Evolutionary conservation across 1,139 yeast genomes (phyloP), one percentile per base, ranked within the genome.

Genomic region (Pichia kudriavzevii): DNA sequence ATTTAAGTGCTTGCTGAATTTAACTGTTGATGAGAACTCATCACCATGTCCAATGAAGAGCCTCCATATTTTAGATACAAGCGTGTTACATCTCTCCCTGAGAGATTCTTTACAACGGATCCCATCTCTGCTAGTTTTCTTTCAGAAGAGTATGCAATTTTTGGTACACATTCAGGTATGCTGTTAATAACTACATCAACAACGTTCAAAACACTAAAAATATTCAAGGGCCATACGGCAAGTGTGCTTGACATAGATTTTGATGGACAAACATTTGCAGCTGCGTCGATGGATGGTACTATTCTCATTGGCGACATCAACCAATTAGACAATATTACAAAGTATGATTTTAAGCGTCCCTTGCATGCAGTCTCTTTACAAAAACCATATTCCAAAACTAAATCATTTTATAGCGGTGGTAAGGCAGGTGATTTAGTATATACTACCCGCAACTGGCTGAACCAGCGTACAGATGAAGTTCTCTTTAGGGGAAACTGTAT

Each of bases 271-370:
- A 76, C 68, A 48, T 74, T 88, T 46, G 94, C 88, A 0, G 79
- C 94, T 0, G 95, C 88, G 0, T 85, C 96, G 0, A 79, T 88
- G 66, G 97, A 91, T 53, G 97, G 98, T 0, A 82, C 95, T 0
- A 81, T 88, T 0, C 87, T 84, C 0, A 72, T 88, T 9, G 93
- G 95, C 4, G 22, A 18, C 4, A 15, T 39, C 7, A 22, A 32
- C 20, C 38, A 39, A 22, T 23, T 30, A 4, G 43, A 40, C n/a
- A n/a, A n/a, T n/a, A 26, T 40, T 18, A 16, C 72, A 0, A 87
- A 87, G 2, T 81, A 74, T 46, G 94, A 87, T 55, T 84, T 87
- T 56, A 80, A 82, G 49, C 63, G 97, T 22, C 97, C 98, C 0
- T 73, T 93, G 0, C 94, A 87, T 54, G 76, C 94, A 0, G 93